Evolutionary conservation across 371 early-diverging fungal genomes (phyloP), one percentile per base, ranked within the genome.

Genomic region (Haplosporangium sp.): DNA sequence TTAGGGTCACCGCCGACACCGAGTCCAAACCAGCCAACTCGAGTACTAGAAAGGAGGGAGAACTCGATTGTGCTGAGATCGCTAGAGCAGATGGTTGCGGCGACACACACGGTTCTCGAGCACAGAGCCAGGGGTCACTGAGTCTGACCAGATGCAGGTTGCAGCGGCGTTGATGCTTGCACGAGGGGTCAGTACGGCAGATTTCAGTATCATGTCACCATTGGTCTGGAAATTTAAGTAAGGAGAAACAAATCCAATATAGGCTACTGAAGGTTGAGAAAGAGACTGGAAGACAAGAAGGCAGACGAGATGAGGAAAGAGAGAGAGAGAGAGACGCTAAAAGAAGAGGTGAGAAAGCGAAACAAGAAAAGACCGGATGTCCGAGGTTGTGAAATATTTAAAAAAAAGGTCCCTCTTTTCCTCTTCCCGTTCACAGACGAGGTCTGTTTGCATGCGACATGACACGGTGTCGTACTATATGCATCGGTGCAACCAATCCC

Each of bases 51-150:
- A 20, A 13, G 36, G 16, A 76, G 66, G 1, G 62, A 53, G 62
- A 76, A 60, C 67, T 76, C 76, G 38, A 76, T 69, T 20, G 55
- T 62, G 46, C 53, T 63, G 23, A 67, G 70, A 29, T 74, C 57
- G 20, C 64, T 64, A 21, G 74, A 65, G 54, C 21, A 74, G 53
- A 74, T 53, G 18, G 74, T 74, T 10, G 65, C 74, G 10, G 74
- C 50, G 60, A 74, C 64, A 29, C 74, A 74, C 3, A 74, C 48
- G 48, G 68, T 60, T 2, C 16, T 3, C 12, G 65, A 59, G 58
- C 74, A 74, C 10, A 74, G 57, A 7, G 43, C 14, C 14, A 52
- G 55, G 9, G 43, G 1, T 38, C 53, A 57, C 21, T 66, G 73
- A 36, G 40, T 62, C 40, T 73, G 59, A 52, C 29, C 67, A 12